Evolutionary conservation across 148 eudicot species (phyloP), one percentile per base, ranked within the genome.

Genomic region (Chenopodium album): DNA sequence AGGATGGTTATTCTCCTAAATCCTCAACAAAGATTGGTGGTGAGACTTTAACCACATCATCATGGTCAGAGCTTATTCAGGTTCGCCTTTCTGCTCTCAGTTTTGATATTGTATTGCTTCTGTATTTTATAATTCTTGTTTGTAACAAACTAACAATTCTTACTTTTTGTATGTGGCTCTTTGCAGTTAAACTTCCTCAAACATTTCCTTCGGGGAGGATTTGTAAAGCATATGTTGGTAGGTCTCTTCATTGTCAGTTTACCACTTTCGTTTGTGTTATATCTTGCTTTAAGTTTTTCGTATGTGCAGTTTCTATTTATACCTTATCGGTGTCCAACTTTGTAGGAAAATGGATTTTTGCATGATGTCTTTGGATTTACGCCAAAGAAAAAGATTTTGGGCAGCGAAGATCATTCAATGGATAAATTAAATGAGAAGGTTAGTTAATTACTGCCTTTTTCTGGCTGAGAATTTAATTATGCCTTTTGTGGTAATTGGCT

Each of bases 161-260:
- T 19, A 0, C 47, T 37, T 28, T 62, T 14, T 1, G 44, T 41
- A 5, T 41, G 44, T 41, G 44, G 44, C 44, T 79, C 82, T 73
- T 52, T 48, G 72, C 87, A 95, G 98, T 73, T 93, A 84, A 93
- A 93, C 87, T 93, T 93, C 56, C 70, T 93, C 9, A 95, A 89
- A 89, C 97, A 90, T 87, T 91, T 89, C 63, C 97, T 95, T 68
- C 89, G 85, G 14, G 94, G 97, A 85, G 98, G 97, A 70, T 95
- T 95, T 77, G 90, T 92, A 68, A 93, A 90, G 87, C 98, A 95
- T 71, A 92, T 95, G 97, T 95, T 87, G 97, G 98, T 93, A 73
- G 37, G 86, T 71, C 82, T 73, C 69, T 22, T 54, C 32, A 44
- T 44, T 6, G 4, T 17, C 52, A 5, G 48, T 56, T 20, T n/a